Conservation (phyloP, 768 basidiomycete species). For the Suillus discolor region DNA sequence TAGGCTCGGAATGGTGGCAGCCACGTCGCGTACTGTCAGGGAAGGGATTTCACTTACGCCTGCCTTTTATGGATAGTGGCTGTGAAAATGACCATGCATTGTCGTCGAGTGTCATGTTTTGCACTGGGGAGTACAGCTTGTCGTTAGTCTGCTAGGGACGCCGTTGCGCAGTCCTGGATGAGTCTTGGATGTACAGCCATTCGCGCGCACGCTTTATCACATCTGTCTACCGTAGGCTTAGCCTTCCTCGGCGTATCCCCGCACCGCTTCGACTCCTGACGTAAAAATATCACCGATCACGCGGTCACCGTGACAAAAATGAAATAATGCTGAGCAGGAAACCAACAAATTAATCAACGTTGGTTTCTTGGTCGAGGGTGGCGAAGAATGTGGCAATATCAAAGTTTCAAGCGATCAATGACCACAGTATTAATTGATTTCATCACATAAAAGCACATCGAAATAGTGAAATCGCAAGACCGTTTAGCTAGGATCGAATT, state of each 20-base stretch:
- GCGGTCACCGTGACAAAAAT: neutral
- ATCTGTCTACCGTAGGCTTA: neutral
- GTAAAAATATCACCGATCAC: neutral
- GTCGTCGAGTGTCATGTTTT: neutral
- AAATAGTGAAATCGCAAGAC: neutral
- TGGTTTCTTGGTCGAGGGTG: neutral
- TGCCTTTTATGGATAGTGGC: slow-evolving; percentile 13
- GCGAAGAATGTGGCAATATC: neutral
- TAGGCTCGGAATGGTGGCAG: slow-evolving; percentile 3
- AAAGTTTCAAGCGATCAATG: neutral
- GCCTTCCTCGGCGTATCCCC: slow-evolving; percentile 1
- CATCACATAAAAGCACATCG: neutral
- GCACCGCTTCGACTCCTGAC: neutral
- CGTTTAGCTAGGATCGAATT: neutral
- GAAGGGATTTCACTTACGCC: neutral
- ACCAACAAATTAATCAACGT: neutral
- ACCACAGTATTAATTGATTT: neutral
- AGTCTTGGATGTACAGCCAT: neutral
- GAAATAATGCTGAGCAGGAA: neutral
- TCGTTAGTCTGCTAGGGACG: neutral
- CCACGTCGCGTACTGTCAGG: slow-evolving; percentile 11
- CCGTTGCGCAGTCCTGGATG: neutral
- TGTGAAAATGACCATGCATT: neutral
- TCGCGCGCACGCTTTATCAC: neutral
- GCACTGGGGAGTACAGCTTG: neutral